These are phyloP conservation scores for Celoporthe dispersa DNA, from an alignment of 2,329 filamentous ascomycete species.

Conservation along the genomic window DNA sequence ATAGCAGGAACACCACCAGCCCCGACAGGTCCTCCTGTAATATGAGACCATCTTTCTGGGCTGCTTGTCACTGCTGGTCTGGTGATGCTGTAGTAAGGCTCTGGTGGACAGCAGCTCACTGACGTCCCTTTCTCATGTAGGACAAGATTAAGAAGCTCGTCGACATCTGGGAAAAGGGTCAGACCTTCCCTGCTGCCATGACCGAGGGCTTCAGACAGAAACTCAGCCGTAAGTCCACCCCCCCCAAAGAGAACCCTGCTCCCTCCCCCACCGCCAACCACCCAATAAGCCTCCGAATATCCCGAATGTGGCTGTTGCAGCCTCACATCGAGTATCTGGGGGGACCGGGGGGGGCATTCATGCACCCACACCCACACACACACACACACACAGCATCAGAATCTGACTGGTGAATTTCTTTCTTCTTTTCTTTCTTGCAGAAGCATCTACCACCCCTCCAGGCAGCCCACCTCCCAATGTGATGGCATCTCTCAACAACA, in stretches of 20 bases:
- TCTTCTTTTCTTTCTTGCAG: constrained; percentile 53
- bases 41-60: constrained; percentile 30
- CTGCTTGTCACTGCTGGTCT: constrained; percentile 19
- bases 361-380: background rate
- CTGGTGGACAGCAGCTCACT: constrained; percentile 44
- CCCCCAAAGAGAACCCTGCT: background rate
- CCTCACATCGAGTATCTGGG: background rate
- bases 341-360: no score
- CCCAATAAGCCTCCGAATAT: constrained; percentile 17
- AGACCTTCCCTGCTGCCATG: constrained; percentile 83
- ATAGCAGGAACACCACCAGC: background rate
- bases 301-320: background rate
- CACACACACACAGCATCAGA: constrained; percentile 23
- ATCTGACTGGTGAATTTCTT: constrained; percentile 44
- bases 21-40: constrained; percentile 27
- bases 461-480: constrained; percentile 60
- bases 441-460: constrained; percentile 72
- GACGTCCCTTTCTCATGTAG: constrained; percentile 61
- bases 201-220: constrained; percentile 83
- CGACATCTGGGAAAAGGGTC: constrained; percentile 97
- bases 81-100: constrained; percentile 27
- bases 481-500: constrained; percentile 45
- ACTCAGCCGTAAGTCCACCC: constrained; percentile 50
- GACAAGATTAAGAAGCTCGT: constrained; percentile 95
- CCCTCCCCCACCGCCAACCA: constrained; percentile 16